Conservation (phyloP, 2,329 filamentous ascomycete genomes). For the Emergomyces pasteurianus region DNA sequence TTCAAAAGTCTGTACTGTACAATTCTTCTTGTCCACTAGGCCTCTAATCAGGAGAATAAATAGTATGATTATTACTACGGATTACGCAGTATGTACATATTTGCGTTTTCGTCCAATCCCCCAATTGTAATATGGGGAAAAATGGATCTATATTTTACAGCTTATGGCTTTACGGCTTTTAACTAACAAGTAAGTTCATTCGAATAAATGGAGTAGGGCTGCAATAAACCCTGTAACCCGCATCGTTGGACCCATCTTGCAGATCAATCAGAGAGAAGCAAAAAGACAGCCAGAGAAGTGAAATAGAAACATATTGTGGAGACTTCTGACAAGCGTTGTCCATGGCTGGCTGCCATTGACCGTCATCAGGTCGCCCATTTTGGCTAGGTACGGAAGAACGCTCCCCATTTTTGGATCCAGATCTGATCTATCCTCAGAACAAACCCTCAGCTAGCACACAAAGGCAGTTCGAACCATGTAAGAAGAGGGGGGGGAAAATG, state of each 20-base stretch:
- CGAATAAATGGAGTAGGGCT: background rate
- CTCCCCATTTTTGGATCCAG: too few species aligned
- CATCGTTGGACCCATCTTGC: background rate
- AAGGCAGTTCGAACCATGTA: too few species aligned
- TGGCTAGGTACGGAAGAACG: background rate
- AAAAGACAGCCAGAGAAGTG: background rate
- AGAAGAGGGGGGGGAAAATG: too few species aligned
- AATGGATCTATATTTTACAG: background rate
- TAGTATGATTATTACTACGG: too few species aligned
- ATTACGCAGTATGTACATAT: background rate
- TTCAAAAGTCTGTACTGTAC: background rate
- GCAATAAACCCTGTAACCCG: background rate
- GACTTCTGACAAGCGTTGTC: background rate
- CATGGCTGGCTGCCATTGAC: background rate
- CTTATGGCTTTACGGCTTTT: background rate
- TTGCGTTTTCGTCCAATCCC: background rate
- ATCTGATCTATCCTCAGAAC: too few species aligned
- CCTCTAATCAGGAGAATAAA: too few species aligned
- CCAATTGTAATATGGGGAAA: background rate
- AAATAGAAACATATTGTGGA: background rate
- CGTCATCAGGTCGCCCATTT: too few species aligned
- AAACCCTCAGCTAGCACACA: too few species aligned
- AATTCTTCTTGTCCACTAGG: background rate
- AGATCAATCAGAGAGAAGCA: background rate
- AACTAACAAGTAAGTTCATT: background rate